Percentiles rank a stretch among this genome's conserved stretches.
These are phyloP conservation scores for Dioszegia aurantiaca DNA, from an alignment of 768 basidiomycete species.

Conservation along the genomic window DNA sequence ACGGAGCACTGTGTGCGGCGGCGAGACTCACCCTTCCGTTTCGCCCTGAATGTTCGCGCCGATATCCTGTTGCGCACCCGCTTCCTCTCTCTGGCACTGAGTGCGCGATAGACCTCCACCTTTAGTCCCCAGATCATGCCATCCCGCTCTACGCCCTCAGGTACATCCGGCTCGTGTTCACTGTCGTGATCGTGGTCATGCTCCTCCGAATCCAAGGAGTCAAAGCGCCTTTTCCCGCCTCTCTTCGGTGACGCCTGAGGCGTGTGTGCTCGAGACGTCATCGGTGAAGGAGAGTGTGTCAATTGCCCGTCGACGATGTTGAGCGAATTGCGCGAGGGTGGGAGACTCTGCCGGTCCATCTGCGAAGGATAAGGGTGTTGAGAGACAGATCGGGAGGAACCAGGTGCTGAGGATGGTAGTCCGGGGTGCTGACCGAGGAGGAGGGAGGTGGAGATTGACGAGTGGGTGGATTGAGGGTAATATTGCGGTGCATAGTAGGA, in stretches of 20 bases:
- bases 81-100: constrained; percentile 48
- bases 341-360: constrained; percentile 18
- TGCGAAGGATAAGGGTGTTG: constrained; percentile 16
- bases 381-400: constrained; percentile 14
- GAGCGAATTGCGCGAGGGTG: constrained; percentile 20
- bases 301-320: constrained; percentile 23
- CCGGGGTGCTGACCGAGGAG: background rate
- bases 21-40: constrained; percentile 44
- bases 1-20: background rate
- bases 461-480: constrained; percentile 3
- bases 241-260: constrained; percentile 12
- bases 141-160: constrained; percentile 48
- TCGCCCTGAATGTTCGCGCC: constrained; percentile 50
- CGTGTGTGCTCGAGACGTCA: constrained; percentile 4
- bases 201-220: constrained; percentile 18
- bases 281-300: constrained; percentile 26
- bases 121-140: constrained; percentile 53
- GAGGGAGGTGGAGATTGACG: constrained; percentile 11
- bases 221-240: constrained; percentile 13
- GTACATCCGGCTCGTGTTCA: constrained; percentile 38
- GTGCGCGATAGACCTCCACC: constrained; percentile 45
- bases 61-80: constrained; percentile 50
- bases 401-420: background rate
- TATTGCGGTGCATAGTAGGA: constrained; percentile 17
- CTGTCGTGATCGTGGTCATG: constrained; percentile 29